Evolutionary conservation across 2,329 filamentous ascomycete species (phyloP), one percentile per base, ranked within the genome.

Genomic region (Sporothrix dimorphospora): DNA sequence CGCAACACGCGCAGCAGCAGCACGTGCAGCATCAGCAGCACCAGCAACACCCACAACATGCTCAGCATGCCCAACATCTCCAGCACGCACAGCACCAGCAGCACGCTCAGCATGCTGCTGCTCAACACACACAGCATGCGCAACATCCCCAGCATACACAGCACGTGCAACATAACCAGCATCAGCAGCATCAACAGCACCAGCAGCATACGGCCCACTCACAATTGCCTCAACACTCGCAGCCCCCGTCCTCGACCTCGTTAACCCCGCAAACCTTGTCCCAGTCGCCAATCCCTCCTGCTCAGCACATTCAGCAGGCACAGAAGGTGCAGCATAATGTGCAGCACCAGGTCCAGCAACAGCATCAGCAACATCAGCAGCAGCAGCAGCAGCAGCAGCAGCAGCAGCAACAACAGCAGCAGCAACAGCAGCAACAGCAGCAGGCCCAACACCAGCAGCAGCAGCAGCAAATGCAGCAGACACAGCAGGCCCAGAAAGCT

Each of bases 181-280:
- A 78, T 53, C 77, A 76, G 14, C 67, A 78, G n/a, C 72, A 74
- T 9, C 77, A 78, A 63, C 75, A 75, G 59, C 66, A 71, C 3
- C 71, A 55, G 14, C 53, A 76, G 4, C 74, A 74, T 42, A 72
- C 70, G 5, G 70, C 72, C 8, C 74, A 76, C 16, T 70, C 78
- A 47, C 76, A 75, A 70, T 73, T 77, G 67, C 76, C 76, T 21
- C 74, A 76, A 30, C 53, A 77, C 51, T 75, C 73, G 16, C 78
- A 75, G n/a, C 72, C 78, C 1, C 70, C 74, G 5, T 72, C 77
- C 45, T 81, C 76, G 81, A 84, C 47, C 73, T 84, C 77, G 78
- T 84, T 72, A 80, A 85, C 74, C 84, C 84, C 78, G 80, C 85
- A 70, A 82, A 84, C 75, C 81, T 81, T 74, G 79, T 84, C 72